Percentiles rank a stretch among this genome's conserved stretches.
Conservation (phyloP, 495 filamentous ascomycete species). For the Jackrogersella multiformis region DNA sequence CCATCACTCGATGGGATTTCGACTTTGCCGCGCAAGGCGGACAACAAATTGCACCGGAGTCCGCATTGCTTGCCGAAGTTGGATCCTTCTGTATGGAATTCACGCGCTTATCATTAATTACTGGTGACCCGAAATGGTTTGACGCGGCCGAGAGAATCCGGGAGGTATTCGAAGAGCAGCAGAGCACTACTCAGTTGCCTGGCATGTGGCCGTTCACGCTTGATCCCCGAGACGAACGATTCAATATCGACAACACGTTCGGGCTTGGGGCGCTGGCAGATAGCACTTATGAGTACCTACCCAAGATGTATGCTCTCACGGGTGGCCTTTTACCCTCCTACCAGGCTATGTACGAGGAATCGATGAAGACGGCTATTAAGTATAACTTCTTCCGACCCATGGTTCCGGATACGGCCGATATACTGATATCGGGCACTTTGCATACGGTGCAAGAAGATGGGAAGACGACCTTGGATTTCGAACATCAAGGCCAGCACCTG, state of each 20-base stretch:
- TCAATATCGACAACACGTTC: slow-evolving; percentile 57
- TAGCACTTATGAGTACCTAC: slow-evolving; percentile 90
- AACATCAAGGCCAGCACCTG: slow-evolving; percentile 59
- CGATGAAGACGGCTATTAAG: slow-evolving; percentile 70
- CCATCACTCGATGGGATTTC: slow-evolving; percentile 72
- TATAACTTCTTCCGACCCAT: slow-evolving; percentile 75
- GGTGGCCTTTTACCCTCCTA: slow-evolving; percentile 53
- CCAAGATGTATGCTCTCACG: slow-evolving; percentile 67
- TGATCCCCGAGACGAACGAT: slow-evolving; percentile 40
- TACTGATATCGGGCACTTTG: slow-evolving; percentile 69
- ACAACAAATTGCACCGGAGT: slow-evolving; percentile 67
- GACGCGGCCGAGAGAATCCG: slow-evolving; percentile 83
- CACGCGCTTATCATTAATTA: slow-evolving; percentile 82
- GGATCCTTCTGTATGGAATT: slow-evolving; percentile 87
- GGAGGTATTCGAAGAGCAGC: slow-evolving; percentile 72
- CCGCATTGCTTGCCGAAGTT: slow-evolving; percentile 69
- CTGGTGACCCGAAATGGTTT: slow-evolving; percentile 81
- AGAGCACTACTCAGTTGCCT: slow-evolving; percentile 71
- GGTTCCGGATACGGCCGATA: slow-evolving; percentile 68
- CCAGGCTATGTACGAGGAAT: slow-evolving; percentile 57
- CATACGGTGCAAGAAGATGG: slow-evolving; percentile 31
- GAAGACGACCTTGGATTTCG: slow-evolving; percentile 30
- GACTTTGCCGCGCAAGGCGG: slow-evolving; percentile 80
- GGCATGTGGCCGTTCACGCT: slow-evolving; percentile 61
- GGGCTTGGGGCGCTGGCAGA: slow-evolving; percentile 82